These are phyloP conservation scores for Termitomyces sp. DNA, from an alignment of 1,284 basidiomycete genomes.

Conservation along the genomic window DNA sequence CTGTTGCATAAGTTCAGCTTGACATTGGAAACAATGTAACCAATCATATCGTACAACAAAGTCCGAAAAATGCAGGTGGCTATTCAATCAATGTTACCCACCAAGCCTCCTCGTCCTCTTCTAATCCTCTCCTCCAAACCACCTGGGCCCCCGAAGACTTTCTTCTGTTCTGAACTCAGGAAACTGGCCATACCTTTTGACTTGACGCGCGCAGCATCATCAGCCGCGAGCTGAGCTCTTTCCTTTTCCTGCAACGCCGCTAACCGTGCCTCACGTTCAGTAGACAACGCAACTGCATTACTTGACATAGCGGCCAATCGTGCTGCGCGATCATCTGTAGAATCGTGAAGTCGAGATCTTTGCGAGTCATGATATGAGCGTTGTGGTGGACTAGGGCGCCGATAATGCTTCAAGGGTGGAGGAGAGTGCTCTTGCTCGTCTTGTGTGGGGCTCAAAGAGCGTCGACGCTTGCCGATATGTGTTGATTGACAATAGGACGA, in stretches of 20 bases:
- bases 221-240: constrained; percentile 63
- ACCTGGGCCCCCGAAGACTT: constrained; percentile 68
- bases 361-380: constrained; percentile 11
- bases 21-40: background rate
- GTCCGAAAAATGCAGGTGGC: background rate
- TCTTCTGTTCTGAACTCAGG: constrained; percentile 70
- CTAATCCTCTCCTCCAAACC: constrained; percentile 73
- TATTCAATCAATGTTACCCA: constrained; percentile 48
- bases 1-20: background rate
- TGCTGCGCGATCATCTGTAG: constrained; percentile 63
- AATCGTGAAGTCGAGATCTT: constrained; percentile 8
- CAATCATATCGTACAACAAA: constrained; percentile 1
- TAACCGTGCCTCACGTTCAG: constrained; percentile 66
- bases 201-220: constrained; percentile 55
- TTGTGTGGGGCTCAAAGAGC: constrained; percentile 37
- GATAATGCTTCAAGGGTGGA: constrained; percentile 25
- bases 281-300: constrained; percentile 60
- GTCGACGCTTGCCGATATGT: constrained; percentile 38
- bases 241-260: constrained; percentile 61
- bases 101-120: constrained; percentile 60
- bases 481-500: constrained; percentile 14
- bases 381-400: constrained; percentile 18
- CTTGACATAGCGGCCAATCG: constrained; percentile 83
- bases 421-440: constrained; percentile 10
- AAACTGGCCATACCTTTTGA: constrained; percentile 71